phyloP scores from a whole-genome alignment of 129 eudicot species.

The Arctium minus region DNA sequence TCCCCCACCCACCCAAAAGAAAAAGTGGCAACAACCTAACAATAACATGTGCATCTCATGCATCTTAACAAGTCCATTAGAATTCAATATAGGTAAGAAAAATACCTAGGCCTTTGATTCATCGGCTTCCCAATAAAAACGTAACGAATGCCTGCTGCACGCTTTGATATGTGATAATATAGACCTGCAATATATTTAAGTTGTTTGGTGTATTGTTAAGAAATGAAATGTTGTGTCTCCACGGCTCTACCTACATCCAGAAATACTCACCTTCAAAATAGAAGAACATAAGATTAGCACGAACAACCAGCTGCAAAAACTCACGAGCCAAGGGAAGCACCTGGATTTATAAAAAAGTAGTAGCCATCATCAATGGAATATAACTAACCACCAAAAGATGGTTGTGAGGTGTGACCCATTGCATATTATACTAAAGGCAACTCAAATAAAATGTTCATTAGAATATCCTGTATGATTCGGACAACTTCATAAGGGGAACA shows the following conservation, averaged over 20 bases:
- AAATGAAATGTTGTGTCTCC: not conserved
- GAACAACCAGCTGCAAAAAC: constrained; percentile 74
- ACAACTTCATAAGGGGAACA: not conserved
- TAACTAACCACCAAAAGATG: not conserved
- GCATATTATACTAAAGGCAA: not conserved
- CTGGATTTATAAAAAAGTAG: constrained; percentile 34
- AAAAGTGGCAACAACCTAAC: not conserved
- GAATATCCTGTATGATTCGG: not conserved
- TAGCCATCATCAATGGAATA: not conserved
- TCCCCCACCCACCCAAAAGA: not conserved
- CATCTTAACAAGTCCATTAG: not conserved
- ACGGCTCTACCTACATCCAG: not conserved
- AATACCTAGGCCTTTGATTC: constrained; percentile 93
- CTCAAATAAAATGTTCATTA: not conserved
- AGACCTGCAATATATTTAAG: constrained; percentile 51
- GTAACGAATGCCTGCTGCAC: constrained; percentile 97
- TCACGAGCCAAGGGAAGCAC: constrained; percentile 88
- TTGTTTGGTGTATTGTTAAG: not conserved
- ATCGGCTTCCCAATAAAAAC: constrained; percentile 85
- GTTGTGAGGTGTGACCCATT: not conserved
- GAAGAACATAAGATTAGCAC: constrained; percentile 95
- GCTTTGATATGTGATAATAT: constrained; percentile 93
- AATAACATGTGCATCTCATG: not conserved
- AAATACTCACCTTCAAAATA: constrained; percentile 79
- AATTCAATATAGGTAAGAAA: not conserved